Conservation (phyloP, 768 basidiomycete genomes). For the Agrocybe chaxingu region DNA sequence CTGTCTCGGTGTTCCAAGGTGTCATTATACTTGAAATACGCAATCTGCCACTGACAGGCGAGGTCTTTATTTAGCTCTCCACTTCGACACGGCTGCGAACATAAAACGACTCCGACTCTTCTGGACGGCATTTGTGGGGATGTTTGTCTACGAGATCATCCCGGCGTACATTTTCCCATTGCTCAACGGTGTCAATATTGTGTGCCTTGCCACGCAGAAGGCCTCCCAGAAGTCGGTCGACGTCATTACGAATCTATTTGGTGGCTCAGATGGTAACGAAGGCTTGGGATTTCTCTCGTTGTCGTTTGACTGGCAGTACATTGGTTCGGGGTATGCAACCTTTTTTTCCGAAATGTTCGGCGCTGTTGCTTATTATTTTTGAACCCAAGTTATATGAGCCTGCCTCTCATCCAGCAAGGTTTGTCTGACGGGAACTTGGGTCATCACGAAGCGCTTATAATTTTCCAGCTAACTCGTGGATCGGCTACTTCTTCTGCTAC, state of each 20-base stretch:
- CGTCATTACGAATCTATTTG: slow-evolving; percentile 61
- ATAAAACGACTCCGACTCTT: slow-evolving; percentile 48
- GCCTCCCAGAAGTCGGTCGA: slow-evolving; percentile 39
- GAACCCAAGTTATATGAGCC: slow-evolving; percentile 40
- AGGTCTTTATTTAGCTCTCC: slow-evolving; percentile 33
- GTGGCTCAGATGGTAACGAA: slow-evolving; percentile 65
- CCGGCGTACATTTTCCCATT: slow-evolving; percentile 63
- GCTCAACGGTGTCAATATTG: slow-evolving; percentile 55
- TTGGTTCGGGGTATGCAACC: slow-evolving; percentile 38
- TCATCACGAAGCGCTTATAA: background rate
- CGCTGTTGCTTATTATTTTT: background rate
- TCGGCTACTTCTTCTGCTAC: slow-evolving; percentile 53
- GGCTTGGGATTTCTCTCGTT: slow-evolving; percentile 59
- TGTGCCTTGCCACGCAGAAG: slow-evolving; percentile 58
- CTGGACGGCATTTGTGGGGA: slow-evolving; percentile 46
- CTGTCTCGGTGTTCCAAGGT: slow-evolving; percentile 61
- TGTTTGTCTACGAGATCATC: slow-evolving; percentile 52
- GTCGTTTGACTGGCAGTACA: slow-evolving; percentile 71
- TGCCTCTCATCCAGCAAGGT: slow-evolving; percentile 57
- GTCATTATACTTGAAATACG: background rate
- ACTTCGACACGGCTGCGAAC: slow-evolving; percentile 43
- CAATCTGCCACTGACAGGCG: background rate
- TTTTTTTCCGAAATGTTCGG: background rate
- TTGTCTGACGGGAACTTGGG: background rate
- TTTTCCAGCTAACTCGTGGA: slow-evolving; percentile 50